Conservation (phyloP, 345 rosid genomes). For the Cochlearia excelsa region DNA sequence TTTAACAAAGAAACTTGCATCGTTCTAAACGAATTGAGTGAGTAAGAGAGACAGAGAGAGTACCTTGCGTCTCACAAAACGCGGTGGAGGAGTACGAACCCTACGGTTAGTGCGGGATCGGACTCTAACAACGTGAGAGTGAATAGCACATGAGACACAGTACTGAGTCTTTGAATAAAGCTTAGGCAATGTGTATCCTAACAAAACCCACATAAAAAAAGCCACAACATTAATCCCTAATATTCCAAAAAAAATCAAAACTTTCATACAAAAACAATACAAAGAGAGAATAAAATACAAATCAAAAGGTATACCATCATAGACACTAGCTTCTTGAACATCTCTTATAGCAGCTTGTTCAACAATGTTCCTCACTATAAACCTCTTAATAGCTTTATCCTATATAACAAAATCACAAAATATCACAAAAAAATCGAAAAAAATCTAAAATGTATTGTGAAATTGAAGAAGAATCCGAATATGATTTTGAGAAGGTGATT, state of each 20-base stretch:
- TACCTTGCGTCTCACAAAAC: conserved; percentile 86
- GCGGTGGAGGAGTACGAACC: conserved; percentile 84
- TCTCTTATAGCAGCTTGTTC: conserved; percentile 38
- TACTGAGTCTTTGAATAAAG: conserved; percentile 50
- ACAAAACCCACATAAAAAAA: neutral
- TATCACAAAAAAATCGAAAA: neutral
- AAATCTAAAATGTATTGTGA: neutral
- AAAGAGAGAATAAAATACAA: neutral
- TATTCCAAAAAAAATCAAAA: no score
- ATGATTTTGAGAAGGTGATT: neutral
- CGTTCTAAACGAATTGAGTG: no score
- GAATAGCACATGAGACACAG: conserved; percentile 54
- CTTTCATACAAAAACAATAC: neutral
- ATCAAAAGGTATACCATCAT: conserved; percentile 46
- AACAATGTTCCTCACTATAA: conserved; percentile 87
- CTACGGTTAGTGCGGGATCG: conserved; percentile 77
- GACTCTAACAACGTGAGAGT: conserved; percentile 86
- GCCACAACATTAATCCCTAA: no score
- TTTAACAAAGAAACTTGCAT: no score
- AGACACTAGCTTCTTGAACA: conserved; percentile 85
- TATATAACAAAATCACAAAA: conserved; percentile 13
- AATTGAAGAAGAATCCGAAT: no score
- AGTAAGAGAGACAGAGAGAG: neutral
- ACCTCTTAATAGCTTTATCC: conserved; percentile 89
- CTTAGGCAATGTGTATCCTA: conserved; percentile 71